Conservation (phyloP, 768 basidiomycete genomes). For the Paxillus ammoniavirescens region DNA sequence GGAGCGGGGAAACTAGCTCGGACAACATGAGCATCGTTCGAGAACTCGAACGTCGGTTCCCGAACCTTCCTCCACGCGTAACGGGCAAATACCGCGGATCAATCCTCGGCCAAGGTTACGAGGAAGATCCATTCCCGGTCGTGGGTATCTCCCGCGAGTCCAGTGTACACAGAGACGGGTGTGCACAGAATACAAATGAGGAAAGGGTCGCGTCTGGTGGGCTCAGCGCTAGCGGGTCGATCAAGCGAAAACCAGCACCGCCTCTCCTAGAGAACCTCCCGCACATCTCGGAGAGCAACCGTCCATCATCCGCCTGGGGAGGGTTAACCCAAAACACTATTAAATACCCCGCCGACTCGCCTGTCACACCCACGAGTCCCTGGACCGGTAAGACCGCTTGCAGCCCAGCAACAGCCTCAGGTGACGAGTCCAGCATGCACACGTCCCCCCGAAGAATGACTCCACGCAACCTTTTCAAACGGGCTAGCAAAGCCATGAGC, state of each 20-base stretch:
- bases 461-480: constrained; percentile 15
- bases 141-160: constrained; percentile 25
- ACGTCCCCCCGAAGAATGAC: constrained; percentile 10
- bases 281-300: constrained; percentile 6
- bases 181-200: constrained; percentile 7
- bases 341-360: not conserved
- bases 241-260: constrained; percentile 31
- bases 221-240: constrained; percentile 20
- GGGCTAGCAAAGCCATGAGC: constrained; percentile 23
- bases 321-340: constrained; percentile 14
- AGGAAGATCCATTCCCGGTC: constrained; percentile 21
- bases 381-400: constrained; percentile 1
- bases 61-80: constrained; percentile 42
- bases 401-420: not conserved
- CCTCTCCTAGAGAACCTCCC: constrained; percentile 22
- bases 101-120: constrained; percentile 21
- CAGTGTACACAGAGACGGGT: constrained; percentile 12
- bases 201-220: constrained; percentile 6
- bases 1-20: constrained; percentile 32
- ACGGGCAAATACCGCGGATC: constrained; percentile 27
- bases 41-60: constrained; percentile 54
- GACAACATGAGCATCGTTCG: constrained; percentile 47
- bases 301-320: constrained; percentile 21
- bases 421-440: constrained; percentile 5
- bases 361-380: constrained; percentile 8